Evolutionary conservation across 2,329 filamentous ascomycete species (phyloP), one percentile per base, ranked within the genome.

Genomic region (Fusarium burgessii): DNA sequence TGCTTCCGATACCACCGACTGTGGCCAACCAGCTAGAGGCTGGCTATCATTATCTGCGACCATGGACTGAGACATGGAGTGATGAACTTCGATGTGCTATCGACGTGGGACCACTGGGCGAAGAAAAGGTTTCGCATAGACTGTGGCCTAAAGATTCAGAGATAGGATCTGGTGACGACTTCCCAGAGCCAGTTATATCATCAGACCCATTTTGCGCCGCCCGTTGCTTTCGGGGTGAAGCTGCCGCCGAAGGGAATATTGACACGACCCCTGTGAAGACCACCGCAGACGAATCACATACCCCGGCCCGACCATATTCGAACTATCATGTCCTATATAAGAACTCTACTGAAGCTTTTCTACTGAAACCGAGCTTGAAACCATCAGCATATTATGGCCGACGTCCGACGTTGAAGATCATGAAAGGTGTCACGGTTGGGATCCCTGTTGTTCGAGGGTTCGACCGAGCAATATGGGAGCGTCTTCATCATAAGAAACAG

Each of bases 1-100:
- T 98, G 94, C 84, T 93, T 63, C 96, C 96, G 0, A 89, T 99
- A 9, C 93, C 97, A 69, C 89, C 93, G 2, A 84, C 89, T 18
- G 91, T 98, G 36, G 94, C 96, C 12, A 99, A 98, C 75, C 94
- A 95, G 79, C 86, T 99, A 2, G 96, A 99, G 79, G 88, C 90
- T n/a, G 95, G 95, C 9, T 99, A 97, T 78, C 84, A 92, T 60
- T 93, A 97, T 76, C 84, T 98, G 54, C 91, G 90, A 58, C 93
- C 94, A 1, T 97, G 95, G 91, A 94, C 93, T 3, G 90, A 96
- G 74, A 97, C 95, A 2, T 99, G 96, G 94, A 88, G 87, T 56
- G 95, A 98, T 76, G 95, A 99, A 80, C 84, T 99, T 11, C 90
- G 92, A 71, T 97, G 94, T 80, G 97, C 96, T 8, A 86, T 97